These are phyloP conservation scores for Oryza nivara DNA, from an alignment of 176 grass and related monocot genomes.

Conservation along the genomic window DNA sequence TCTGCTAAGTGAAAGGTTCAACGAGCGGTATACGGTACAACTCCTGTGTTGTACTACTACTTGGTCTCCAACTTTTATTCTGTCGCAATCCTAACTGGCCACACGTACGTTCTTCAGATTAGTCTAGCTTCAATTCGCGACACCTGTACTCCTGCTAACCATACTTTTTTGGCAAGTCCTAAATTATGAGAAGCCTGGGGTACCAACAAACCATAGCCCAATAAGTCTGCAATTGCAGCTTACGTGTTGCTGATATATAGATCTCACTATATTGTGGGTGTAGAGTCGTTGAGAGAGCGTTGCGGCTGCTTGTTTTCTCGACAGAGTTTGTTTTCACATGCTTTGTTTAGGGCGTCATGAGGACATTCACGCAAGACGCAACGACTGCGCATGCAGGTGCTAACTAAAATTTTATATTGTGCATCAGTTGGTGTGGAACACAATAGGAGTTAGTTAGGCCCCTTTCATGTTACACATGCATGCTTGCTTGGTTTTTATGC, in stretches of 20 bases:
- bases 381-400: no score
- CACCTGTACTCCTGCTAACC: no score
- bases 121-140: no score
- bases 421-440: neutral
- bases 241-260: neutral
- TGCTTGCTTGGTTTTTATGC: neutral
- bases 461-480: neutral
- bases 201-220: neutral
- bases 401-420: neutral
- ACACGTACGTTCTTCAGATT: neutral
- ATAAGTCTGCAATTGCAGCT: neutral
- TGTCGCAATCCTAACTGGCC: neutral
- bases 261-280: neutral
- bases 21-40: neutral
- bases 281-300: neutral
- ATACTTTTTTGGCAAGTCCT: neutral
- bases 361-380: neutral
- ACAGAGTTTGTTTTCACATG: neutral
- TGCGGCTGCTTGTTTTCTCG: neutral
- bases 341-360: neutral
- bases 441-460: constrained; percentile 17
- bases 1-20: neutral
- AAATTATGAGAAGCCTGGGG: neutral
- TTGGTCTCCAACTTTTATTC: neutral
- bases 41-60: no score